Percentiles rank a stretch among this genome's conserved stretches.
These are phyloP conservation scores for Bidens hawaiensis DNA, from an alignment of 140 eudicot species.

Conservation along the genomic window DNA sequence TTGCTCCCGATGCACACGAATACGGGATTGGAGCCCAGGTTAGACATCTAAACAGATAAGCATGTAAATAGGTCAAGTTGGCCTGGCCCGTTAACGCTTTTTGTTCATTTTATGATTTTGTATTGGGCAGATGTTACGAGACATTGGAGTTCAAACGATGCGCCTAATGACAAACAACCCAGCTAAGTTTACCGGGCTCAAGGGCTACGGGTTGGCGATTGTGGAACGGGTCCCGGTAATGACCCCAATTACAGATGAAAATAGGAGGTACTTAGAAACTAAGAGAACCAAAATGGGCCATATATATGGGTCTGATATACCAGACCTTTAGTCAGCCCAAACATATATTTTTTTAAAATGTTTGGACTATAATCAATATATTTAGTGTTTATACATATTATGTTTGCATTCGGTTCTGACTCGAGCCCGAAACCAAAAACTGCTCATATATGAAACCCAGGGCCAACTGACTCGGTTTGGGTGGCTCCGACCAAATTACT, in stretches of 20 bases:
- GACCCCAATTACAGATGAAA: slow-evolving; percentile 81
- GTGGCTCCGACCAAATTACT: neutral
- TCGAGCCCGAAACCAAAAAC: neutral
- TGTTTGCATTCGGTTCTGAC: neutral
- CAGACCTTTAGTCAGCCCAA: slow-evolving; percentile 11
- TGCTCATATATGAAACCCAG: neutral
- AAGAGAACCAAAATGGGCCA: slow-evolving; percentile 90
- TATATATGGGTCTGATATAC: slow-evolving; percentile 59
- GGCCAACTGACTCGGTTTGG: neutral
- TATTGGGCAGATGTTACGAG: slow-evolving; percentile 55
- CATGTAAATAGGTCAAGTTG: neutral
- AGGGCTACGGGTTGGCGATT: slow-evolving; percentile 81
- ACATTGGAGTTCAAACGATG: slow-evolving; percentile 85
- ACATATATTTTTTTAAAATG: neutral
- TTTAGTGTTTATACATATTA: slow-evolving; percentile 5
- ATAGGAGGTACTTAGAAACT: slow-evolving; percentile 76
- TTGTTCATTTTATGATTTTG: neutral
- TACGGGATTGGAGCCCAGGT: slow-evolving; percentile 99
- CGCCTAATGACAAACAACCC: slow-evolving; percentile 96
- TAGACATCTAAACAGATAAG: neutral
- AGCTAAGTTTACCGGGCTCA: slow-evolving; percentile 82
- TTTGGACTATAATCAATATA: slow-evolving; percentile 1
- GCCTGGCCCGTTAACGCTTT: neutral
- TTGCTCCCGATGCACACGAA: slow-evolving; percentile 90
- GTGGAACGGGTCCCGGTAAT: slow-evolving; percentile 84